Base-by-base conservation (phyloP, 2,329 filamentous ascomycete species). In the Hypoxylon sp. region DNA sequence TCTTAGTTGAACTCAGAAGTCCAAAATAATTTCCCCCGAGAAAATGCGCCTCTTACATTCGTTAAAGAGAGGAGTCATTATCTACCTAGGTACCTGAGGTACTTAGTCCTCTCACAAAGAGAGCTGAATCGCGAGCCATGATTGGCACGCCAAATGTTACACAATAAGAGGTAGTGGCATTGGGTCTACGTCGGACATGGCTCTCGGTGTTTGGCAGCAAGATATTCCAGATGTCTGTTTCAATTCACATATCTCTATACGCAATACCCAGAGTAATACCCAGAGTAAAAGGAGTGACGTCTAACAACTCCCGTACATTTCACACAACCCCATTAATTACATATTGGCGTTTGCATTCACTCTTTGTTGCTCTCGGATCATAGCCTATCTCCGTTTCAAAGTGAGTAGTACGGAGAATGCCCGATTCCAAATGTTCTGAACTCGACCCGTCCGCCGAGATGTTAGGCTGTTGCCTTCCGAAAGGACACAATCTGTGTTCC, bases 351-450 rank as follows among this genome's bases (percentile, higher is more conserved):
- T 34, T 21, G 5, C 43, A 30, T 28, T 30, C 51, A 17, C 11
- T 14, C 10, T 13, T 25, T 28, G 34, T 43, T 5, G 38, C 21
- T 13, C 23, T 41, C 21, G 34, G 51, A 19, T 41, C 36, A 13
- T 53, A 53, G 6, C n/a, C 21, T 28, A 28, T 21, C 21, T 38
- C 43, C 13, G 34, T 9, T 38, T 53, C 51, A 43, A 43, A 53
- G 5, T 53, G 14, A 11, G 34, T 41, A 10, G 51, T 53, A 28
- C 51, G 51, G 3, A 53, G 51, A 17, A 41, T 53, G 10, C 51
- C 51, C 7, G 34, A 53, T 28, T 25, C 51, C 14, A 53, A 6
- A 30, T 17, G 14, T 17, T 28, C 34, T 1, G 23, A 6, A n/a
- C n/a, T 28, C 21, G 51, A 41, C 14, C 14, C 4, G 23, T 53